A percentile compares a stretch with the other conserved stretches of the same genome.
These are phyloP conservation scores for Lachnellula subtilissima DNA, from an alignment of 2,329 filamentous ascomycete species.

Conservation along the genomic window DNA sequence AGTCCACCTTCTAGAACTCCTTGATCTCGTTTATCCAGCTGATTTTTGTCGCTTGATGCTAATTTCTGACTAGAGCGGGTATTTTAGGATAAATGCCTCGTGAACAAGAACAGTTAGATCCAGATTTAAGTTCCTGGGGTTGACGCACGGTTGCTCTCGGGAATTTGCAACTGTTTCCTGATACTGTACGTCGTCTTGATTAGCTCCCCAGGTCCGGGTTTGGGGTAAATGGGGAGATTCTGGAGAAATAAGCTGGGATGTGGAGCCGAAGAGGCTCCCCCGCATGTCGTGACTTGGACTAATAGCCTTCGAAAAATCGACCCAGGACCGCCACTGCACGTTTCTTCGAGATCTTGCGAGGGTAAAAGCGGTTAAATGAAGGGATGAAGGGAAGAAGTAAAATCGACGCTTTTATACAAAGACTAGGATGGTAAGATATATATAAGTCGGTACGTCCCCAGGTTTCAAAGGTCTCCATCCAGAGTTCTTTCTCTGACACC, in stretches of 20 bases:
- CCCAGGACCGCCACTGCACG: slow-evolving; percentile 7
- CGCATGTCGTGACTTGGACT: neutral
- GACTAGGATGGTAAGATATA: neutral
- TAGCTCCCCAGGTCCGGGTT: neutral
- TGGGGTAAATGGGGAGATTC: slow-evolving; percentile 10
- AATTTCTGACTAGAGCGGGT: neutral
- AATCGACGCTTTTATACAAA: neutral
- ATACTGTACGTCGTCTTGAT: neutral
- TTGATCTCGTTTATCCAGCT: neutral
- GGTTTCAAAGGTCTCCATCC: neutral
- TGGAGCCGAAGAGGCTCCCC: slow-evolving; percentile 7
- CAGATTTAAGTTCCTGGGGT: neutral
- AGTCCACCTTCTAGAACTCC: neutral
- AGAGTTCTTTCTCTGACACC: neutral
- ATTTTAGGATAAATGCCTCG: neutral
- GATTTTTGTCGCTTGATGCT: neutral
- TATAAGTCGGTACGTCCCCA: slow-evolving; percentile 4
- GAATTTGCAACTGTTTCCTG: neutral
- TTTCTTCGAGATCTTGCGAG: slow-evolving; percentile 1
- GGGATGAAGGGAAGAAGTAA: neutral
- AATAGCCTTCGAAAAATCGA: neutral
- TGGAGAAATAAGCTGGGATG: slow-evolving; percentile 6
- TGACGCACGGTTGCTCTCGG: neutral
- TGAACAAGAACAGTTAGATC: neutral
- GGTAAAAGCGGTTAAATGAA: slow-evolving; percentile 6